phyloP scores from a whole-genome alignment of 2,329 filamentous ascomycete species.

The Apiospora arundinis region DNA sequence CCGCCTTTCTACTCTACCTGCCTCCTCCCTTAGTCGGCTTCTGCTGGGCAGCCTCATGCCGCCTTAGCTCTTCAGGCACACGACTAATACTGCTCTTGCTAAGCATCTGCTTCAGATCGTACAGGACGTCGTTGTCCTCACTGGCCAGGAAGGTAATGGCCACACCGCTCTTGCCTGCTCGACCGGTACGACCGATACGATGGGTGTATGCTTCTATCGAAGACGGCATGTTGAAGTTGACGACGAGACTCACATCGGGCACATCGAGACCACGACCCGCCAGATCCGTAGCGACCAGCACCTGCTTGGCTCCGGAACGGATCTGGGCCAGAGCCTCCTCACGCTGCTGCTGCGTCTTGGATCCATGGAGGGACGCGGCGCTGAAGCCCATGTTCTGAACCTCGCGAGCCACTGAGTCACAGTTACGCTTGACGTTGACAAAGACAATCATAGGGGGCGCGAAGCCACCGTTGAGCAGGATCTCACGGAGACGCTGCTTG shows the following conservation, averaged over 20 bases:
- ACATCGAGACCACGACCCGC: slow-evolving; percentile 98
- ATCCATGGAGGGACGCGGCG: slow-evolving; percentile 89
- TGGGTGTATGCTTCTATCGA: slow-evolving; percentile 96
- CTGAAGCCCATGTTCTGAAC: slow-evolving; percentile 94
- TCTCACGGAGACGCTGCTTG: slow-evolving; percentile 94
- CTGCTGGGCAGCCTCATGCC: slow-evolving; percentile 91
- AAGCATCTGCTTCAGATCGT: slow-evolving; percentile 95
- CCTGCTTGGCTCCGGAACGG: slow-evolving; percentile 78
- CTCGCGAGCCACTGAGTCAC: slow-evolving; percentile 90
- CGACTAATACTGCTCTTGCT: slow-evolving; percentile 86
- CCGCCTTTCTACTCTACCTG: neutral
- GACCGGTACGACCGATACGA: slow-evolving; percentile 93
- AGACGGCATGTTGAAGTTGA: slow-evolving; percentile 99
- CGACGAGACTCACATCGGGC: slow-evolving; percentile 87
- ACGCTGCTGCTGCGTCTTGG: slow-evolving; percentile 97
- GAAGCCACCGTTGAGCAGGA: slow-evolving; percentile 82
- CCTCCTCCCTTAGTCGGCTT: slow-evolving; percentile 22
- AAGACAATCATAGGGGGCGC: slow-evolving; percentile 95
- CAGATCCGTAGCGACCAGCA: slow-evolving; percentile 94
- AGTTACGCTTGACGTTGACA: slow-evolving; percentile 99
- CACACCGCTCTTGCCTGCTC: slow-evolving; percentile 95
- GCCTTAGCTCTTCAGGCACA: slow-evolving; percentile 88
- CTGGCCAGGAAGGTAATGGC: slow-evolving; percentile 94
- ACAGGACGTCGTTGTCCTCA: slow-evolving; percentile 89
- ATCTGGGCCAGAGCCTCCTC: slow-evolving; percentile 90